phyloP scores from a whole-genome alignment of 225 moss, liverwort and hornwort genomes.

The Anthoceros angustus region DNA sequence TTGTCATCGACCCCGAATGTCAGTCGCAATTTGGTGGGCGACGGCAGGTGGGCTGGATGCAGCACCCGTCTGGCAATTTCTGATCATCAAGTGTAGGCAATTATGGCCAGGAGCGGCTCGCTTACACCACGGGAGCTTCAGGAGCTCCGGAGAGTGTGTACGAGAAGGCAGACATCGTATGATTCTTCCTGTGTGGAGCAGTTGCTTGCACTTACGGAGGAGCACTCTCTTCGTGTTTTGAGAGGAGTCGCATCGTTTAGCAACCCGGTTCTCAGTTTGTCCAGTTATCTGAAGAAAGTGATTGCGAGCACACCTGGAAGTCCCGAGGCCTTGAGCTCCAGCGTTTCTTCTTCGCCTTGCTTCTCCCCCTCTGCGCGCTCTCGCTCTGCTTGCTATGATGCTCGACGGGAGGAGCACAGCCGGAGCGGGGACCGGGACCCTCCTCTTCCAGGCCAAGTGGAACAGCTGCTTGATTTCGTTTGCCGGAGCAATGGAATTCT shows the following conservation, averaged over 20 bases:
- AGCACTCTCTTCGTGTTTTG: background rate
- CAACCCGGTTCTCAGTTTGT: background rate
- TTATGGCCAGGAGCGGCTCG: no score
- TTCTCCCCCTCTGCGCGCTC: no score
- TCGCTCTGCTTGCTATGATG: no score
- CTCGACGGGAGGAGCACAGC: no score
- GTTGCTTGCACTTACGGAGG: background rate
- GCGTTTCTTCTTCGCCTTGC: no score
- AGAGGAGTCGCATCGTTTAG: background rate
- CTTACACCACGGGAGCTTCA: background rate
- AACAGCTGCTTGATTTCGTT: background rate
- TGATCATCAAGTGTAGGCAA: no score
- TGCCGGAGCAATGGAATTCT: background rate
- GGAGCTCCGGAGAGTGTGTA: background rate
- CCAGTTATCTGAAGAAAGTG: background rate
- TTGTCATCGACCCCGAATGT: no score
- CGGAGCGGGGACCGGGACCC: no score
- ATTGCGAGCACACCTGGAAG: background rate
- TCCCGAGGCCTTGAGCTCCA: background rate
- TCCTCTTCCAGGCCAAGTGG: background rate
- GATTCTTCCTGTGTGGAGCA: background rate
- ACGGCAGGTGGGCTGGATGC: no score
- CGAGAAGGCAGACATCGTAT: background rate
- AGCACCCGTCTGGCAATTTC: no score
- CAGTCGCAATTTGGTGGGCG: no score